Conservation (phyloP, 306 rosid genomes). For the Neltuma alba region DNA sequence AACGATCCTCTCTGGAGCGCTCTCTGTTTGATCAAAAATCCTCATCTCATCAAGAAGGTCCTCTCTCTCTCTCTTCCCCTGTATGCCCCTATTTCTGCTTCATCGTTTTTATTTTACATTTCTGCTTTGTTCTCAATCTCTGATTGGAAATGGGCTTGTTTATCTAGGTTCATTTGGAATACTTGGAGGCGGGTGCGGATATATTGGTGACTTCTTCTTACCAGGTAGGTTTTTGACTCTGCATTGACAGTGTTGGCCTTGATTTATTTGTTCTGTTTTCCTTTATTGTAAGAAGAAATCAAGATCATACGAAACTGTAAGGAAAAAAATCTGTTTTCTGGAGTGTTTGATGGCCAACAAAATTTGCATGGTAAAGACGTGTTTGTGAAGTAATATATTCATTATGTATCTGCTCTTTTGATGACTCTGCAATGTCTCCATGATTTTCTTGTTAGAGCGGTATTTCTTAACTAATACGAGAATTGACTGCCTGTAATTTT, state of each 20-base stretch:
- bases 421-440: background rate
- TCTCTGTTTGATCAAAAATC: constrained; percentile 66
- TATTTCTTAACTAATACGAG: background rate
- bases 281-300: background rate
- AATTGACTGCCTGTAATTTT: background rate
- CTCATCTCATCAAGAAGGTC: constrained; percentile 70
- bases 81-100: background rate
- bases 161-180: constrained; percentile 79
- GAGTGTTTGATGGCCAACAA: background rate
- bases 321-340: background rate
- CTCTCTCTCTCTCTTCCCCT: background rate
- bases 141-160: background rate
- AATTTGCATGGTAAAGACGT: background rate
- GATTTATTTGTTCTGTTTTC: background rate
- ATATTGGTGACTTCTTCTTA: constrained; percentile 86
- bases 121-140: background rate
- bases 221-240: constrained; percentile 54
- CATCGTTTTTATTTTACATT: background rate
- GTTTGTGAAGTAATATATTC: background rate
- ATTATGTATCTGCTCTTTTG: background rate
- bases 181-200: constrained; percentile 85
- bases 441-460: background rate
- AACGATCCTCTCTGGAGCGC: constrained; percentile 94
- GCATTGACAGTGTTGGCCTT: background rate
- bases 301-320: background rate